Conservation (phyloP, 306 rosid genomes). For the Adenanthera pavonina region DNA sequence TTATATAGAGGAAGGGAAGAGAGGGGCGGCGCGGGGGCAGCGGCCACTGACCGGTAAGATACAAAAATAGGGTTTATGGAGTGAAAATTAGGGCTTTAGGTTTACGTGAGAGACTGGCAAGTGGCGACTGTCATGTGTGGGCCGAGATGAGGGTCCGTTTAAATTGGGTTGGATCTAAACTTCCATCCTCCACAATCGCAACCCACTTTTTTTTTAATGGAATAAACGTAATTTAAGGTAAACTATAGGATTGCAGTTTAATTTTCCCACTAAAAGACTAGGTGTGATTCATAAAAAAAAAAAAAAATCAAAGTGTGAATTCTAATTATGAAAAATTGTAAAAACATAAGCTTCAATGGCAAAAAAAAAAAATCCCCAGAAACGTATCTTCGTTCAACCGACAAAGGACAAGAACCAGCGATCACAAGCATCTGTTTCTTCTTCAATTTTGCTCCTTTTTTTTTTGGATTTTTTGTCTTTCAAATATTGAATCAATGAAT, state of each 20-base stretch:
- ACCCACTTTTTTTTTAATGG: background rate
- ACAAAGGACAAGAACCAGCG: background rate
- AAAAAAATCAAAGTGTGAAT: too few relatives aligned
- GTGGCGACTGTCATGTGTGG: background rate
- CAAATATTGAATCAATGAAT: background rate
- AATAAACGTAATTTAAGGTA: too few relatives aligned
- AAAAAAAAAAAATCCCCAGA: background rate
- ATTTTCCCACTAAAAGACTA: background rate
- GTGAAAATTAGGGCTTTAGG: background rate
- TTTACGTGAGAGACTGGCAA: background rate
- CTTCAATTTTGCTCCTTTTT: background rate
- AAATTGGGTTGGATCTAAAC: conserved; percentile 19
- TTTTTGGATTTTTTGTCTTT: too few relatives aligned
- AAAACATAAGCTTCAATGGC: background rate
- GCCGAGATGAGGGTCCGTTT: background rate
- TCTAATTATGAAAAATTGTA: too few relatives aligned
- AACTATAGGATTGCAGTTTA: too few relatives aligned
- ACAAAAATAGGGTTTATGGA: conserved; percentile 43
- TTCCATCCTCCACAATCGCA: background rate
- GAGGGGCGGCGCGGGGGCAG: background rate
- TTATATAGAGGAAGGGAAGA: too few relatives aligned
- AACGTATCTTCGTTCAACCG: background rate
- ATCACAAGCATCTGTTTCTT: background rate
- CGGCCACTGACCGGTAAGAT: background rate
- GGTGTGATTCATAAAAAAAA: too few relatives aligned